Evolutionary conservation across 2,329 filamentous ascomycete genomes (phyloP), one percentile per base, ranked within the genome.

Genomic region (Aspergillus clavatus): DNA sequence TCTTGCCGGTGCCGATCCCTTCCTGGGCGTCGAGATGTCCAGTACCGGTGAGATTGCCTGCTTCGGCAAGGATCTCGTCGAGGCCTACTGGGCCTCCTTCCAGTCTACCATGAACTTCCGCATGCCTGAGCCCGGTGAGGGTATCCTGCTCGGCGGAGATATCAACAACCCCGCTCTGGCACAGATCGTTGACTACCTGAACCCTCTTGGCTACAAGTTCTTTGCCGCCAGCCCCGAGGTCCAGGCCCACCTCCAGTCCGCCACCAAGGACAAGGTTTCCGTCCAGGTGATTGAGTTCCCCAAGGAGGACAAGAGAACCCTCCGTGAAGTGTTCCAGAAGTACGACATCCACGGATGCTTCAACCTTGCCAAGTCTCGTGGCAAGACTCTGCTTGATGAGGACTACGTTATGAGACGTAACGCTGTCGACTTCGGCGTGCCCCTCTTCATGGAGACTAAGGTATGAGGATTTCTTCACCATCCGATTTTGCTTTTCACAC

Each of bases 41-140:
- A 89, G 84, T 54, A 98, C 93, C 14, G 93, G 93, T 70, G 93
- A 98, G 74, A 95, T 98, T 79, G 93, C 93, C 56, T 97, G 93
- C 76, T 98, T 98, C 72, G 93, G 93, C 53, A 95, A 93, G 75
- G 79, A 96, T 63, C 81, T 98, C 8, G 79, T 97, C 40, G 93
- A 98, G 69, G 93, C 93, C 43, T 98, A 98, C 81, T 98, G 93
- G 93, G 79, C 90, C 21, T 94, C 90, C 14, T 77, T 95, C 51
- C 93, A 98, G 73, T 93, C 89, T 16, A 91, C 88, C 60, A 98
- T 97, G 91, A 98, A 97, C 82, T 97, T 97, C 87, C 88, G 90
- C 58, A 81, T 96, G 62, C 93, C 93, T 35, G 85, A 94, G 69
- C 87, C 89, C 42, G 93, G 93, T 55, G 89, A 96, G 77, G 91